Evolutionary conservation across 805 yeast species (phyloP), one percentile per base, ranked within the genome.

Genomic region (Zygosaccharomyces kombuchaensis): DNA sequence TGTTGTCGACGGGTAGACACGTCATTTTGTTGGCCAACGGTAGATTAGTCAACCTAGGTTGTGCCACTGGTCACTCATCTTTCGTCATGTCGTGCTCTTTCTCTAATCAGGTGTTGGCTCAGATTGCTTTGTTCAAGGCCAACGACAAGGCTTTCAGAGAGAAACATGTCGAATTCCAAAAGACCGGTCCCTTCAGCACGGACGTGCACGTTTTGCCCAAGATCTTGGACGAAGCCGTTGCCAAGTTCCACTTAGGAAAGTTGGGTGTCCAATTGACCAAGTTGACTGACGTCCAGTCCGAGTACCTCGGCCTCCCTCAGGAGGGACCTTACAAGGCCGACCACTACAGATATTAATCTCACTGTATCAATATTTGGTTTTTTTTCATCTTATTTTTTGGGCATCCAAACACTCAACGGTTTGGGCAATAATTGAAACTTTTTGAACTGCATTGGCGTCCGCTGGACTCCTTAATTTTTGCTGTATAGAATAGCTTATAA

Each of bases 31-130:
- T 91, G 66, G 99, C 99, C 59, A 96, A 90, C 75, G 99, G 99
- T 77, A 89, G 99, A 80, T 84, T 91, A 67, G 98, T 91, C 70
- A 91, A 91, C 89, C 81, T 91, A 70, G 99, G 99, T 66, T 93
- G 98, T 79, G 99, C 98, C 70, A 91, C 98, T 66, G 99, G 99
- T 70, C 99, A 91, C 81, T 86, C 98, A 43, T 88, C 97, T 34
- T 91, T 91, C 70, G 99, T 91, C 68, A 91, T 91, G 99, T 89
- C 97, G 54, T 93, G 98, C 78, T 93, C 98, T 46, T 91, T 91
- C 95, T 87, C 97, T 64, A 91, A 91, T 87, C 99, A 91, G 80
- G 98, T 91, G 56, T 80, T 91, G 70, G 99, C 99, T 63, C 99
- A 91, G 79, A 91, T 90, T 67, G 98, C 97, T 65, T 77, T 90